Evolutionary conservation across 352 stramenopile genomes (phyloP), one percentile per base, ranked within the genome.

Genomic region (Phytopythium vexans): DNA sequence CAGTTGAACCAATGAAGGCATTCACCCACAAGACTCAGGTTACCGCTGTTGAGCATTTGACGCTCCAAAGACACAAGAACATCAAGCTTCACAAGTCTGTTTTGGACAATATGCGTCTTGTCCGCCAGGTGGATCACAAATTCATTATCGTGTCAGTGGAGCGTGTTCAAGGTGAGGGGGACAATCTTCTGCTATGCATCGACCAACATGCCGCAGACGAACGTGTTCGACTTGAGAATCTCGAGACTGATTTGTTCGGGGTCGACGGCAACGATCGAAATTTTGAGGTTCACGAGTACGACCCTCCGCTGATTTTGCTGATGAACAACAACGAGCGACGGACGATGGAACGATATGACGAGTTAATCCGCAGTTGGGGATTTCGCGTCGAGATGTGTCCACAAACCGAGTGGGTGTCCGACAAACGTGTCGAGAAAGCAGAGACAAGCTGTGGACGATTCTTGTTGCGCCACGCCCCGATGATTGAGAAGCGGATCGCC

Each of bases 191-290:
- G 4, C 40, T 94, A 41, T 94, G 85, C 15, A 88, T 97, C 16
- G 91, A 97, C 31, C 91, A 97, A 53, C 91, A 97, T 51, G 91
- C 91, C 35, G 91, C 88, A 27, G 89, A 97, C 46, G 91, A 97
- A 46, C 77, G 91, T 4, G 69, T 97, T 6, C 74, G 73, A 5
- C 66, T 97, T 6, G 91, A 97, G 54, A 74, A 77, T 5, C 56
- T 97, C 3, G 91, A 97, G 45, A 49, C 63, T 0, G 56, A 75
- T 14, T 59, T 91, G 44, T 92, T 94, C 67, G 73, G 79, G 39
- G 37, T 49, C 9, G 46, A 77, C 49, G 68, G 84, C n/a, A 58
- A 78, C 51, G 44, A 80, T 4, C 61, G 66, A 33, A 73, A 81
- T 21, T 61, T 96, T 33, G 56, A 86, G 32, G 56, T 83, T n/a